These are phyloP conservation scores for Cladosporium sp. DNA, from an alignment of 2,329 filamentous ascomycete species.

Conservation along the genomic window DNA sequence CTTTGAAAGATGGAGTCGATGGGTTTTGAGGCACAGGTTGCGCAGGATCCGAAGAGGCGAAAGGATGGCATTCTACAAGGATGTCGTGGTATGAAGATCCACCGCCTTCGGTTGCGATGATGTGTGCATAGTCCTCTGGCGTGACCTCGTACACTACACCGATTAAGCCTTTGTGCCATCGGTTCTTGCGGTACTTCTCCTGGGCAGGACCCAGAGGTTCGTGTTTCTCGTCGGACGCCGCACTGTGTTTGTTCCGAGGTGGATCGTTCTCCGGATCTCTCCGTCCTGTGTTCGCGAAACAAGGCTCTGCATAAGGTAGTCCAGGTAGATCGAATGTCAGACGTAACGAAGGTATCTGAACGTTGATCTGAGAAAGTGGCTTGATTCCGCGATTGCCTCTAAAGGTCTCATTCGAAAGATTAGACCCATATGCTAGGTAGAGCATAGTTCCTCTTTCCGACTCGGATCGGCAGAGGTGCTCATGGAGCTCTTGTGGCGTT, in stretches of 20 bases:
- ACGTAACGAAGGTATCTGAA: conserved; percentile 71
- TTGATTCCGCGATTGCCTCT: conserved; percentile 71
- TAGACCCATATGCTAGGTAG: conserved; percentile 76
- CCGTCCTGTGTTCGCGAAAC: conserved; percentile 77
- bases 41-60: conserved; percentile 52
- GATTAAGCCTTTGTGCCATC: conserved; percentile 77
- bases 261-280: conserved; percentile 43
- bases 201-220: conserved; percentile 11
- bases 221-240: conserved; percentile 30
- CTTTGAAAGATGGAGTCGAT: conserved; percentile 64
- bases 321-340: conserved; percentile 84
- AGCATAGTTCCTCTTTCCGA: conserved; percentile 26
- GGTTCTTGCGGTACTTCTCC: conserved; percentile 48
- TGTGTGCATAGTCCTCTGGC: conserved; percentile 71
- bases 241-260: not conserved
- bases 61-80: conserved; percentile 69
- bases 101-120: conserved; percentile 87
- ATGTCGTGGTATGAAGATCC: conserved; percentile 82
- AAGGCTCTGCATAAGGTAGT: conserved; percentile 81
- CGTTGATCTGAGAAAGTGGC: conserved; percentile 76
- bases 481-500: not conserved
- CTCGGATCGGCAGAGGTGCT: not conserved
- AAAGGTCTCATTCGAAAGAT: conserved; percentile 77
- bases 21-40: conserved; percentile 62
- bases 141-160: conserved; percentile 97